phyloP scores from a whole-genome alignment of 1,139 yeast genomes.

The Wickerhamiella pararugosa region DNA sequence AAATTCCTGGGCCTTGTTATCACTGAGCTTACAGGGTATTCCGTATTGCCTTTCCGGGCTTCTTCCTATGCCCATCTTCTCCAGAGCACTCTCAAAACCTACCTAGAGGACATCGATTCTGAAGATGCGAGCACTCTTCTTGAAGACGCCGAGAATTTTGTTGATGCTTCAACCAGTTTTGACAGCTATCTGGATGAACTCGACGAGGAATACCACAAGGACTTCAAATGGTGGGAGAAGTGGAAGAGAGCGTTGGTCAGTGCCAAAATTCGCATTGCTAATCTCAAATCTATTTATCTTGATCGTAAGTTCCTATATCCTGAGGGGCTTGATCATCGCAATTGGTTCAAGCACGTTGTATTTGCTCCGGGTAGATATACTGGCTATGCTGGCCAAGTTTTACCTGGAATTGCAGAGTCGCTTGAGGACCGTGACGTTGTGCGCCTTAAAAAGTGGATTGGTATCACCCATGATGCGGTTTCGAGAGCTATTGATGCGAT shows the following conservation, averaged over 20 bases:
- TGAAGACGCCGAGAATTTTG: conserved; percentile 19
- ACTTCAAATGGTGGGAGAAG: conserved; percentile 23
- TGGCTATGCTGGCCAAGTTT: conserved; percentile 71
- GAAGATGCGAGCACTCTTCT: conserved; percentile 7
- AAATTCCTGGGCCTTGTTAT: conserved; percentile 37
- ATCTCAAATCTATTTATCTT: conserved; percentile 21
- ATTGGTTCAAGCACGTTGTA: conserved; percentile 79
- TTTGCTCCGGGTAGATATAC: conserved; percentile 76
- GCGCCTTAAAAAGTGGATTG: conserved; percentile 43
- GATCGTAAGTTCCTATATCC: conserved; percentile 54
- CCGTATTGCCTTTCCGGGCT: conserved; percentile 30
- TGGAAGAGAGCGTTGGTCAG: conserved; percentile 19
- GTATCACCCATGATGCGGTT: conserved; percentile 27
- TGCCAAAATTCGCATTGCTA: conserved; percentile 21
- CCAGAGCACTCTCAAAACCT: conserved; percentile 10
- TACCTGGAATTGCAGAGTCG: conserved; percentile 72
- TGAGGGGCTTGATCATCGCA: conserved; percentile 49
- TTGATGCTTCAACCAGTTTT: conserved; percentile 17
- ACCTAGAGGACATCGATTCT: conserved; percentile 8
- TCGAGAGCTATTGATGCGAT: conserved; percentile 22
- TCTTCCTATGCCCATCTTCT: conserved; percentile 29
- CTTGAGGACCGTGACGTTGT: conserved; percentile 49
- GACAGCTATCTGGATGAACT: conserved; percentile 21
- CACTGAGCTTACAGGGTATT: conserved; percentile 33
- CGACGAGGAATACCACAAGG: conserved; percentile 18